phyloP scores from a whole-genome alignment of 2,329 filamentous ascomycete genomes.

The Alternaria novae-zelandiae region DNA sequence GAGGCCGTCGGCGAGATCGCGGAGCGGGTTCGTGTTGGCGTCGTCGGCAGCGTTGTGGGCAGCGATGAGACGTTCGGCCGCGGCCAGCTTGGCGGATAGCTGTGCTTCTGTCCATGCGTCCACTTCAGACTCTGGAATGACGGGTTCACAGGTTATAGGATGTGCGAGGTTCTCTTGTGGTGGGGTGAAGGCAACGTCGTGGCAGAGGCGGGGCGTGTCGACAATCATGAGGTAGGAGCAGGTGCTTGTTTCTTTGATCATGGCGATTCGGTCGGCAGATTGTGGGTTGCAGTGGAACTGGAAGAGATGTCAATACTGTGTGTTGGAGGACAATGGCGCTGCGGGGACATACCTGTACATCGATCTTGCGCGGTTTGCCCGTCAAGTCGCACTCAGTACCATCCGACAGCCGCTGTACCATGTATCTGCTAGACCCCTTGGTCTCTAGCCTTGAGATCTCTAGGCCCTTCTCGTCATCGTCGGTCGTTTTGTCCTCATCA shows the following conservation, averaged over 20 bases:
- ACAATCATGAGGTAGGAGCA: slow-evolving; percentile 94
- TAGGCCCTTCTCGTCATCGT: slow-evolving; percentile 32
- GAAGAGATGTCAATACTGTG: slow-evolving; percentile 6
- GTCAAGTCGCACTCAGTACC: slow-evolving; percentile 89
- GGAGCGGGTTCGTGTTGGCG: slow-evolving; percentile 41
- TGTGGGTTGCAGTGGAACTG: slow-evolving; percentile 79
- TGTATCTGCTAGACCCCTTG: slow-evolving; percentile 82
- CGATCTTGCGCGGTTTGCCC: slow-evolving; percentile 78
- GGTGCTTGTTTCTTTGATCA: slow-evolving; percentile 91
- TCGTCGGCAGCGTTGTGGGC: slow-evolving; percentile 21
- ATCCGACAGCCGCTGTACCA: slow-evolving; percentile 80
- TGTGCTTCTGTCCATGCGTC: slow-evolving; percentile 51
- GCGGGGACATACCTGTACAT: slow-evolving; percentile 66
- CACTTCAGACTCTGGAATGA: slow-evolving; percentile 66
- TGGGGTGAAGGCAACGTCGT: slow-evolving; percentile 84
- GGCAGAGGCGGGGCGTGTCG: slow-evolving; percentile 85
- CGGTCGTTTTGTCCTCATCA: slow-evolving; percentile 34
- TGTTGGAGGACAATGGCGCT: slow-evolving; percentile 6
- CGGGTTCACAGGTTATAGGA: slow-evolving; percentile 75
- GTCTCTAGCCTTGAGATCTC: slow-evolving; percentile 72
- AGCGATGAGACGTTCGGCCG: slow-evolving; percentile 34
- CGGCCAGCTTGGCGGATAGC: slow-evolving; percentile 40
- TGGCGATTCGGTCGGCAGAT: slow-evolving; percentile 77
- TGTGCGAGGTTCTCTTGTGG: slow-evolving; percentile 79
- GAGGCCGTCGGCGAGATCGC: slow-evolving; percentile 37